phyloP scores from a whole-genome alignment of 768 basidiomycete genomes.

The Boletales sp. region DNA sequence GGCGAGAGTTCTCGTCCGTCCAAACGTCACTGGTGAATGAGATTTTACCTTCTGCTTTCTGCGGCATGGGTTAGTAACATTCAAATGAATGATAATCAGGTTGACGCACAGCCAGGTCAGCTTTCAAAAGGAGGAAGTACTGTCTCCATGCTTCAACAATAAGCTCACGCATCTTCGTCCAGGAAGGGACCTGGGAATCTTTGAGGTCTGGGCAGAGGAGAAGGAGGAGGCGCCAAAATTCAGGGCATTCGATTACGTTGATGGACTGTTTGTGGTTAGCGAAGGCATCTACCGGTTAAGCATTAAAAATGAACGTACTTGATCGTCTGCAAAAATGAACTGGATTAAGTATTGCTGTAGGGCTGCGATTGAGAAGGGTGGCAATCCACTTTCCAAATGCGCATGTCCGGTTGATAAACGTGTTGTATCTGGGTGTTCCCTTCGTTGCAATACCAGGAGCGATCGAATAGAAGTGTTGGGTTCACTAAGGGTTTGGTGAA shows the following conservation, averaged over 20 bases:
- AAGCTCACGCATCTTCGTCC: slow-evolving; percentile 16
- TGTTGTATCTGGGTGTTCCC: no score
- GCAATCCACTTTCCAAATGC: no score
- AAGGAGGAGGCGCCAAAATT: slow-evolving; percentile 20
- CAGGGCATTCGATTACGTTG: slow-evolving; percentile 3
- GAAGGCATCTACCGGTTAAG: not conserved
- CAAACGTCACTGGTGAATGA: not conserved
- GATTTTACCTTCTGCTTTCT: not conserved
- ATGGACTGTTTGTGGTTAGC: slow-evolving; percentile 26
- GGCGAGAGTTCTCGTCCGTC: not conserved
- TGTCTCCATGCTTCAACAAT: slow-evolving; percentile 21
- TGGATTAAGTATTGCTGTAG: not conserved
- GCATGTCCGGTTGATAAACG: no score
- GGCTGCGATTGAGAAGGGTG: not conserved
- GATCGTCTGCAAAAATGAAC: not conserved
- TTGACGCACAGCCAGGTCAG: slow-evolving; percentile 18
- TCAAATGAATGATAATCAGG: no score
- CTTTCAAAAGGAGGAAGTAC: slow-evolving; percentile 21
- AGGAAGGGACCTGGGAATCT: slow-evolving; percentile 25
- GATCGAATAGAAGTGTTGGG: no score
- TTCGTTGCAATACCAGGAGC: no score
- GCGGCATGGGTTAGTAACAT: no score
- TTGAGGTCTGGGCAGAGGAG: slow-evolving; percentile 19
- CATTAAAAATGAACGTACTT: not conserved
- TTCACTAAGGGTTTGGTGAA: no score